Base-by-base conservation (phyloP, 768 basidiomycete genomes). In the Pleurotus giganteus region DNA sequence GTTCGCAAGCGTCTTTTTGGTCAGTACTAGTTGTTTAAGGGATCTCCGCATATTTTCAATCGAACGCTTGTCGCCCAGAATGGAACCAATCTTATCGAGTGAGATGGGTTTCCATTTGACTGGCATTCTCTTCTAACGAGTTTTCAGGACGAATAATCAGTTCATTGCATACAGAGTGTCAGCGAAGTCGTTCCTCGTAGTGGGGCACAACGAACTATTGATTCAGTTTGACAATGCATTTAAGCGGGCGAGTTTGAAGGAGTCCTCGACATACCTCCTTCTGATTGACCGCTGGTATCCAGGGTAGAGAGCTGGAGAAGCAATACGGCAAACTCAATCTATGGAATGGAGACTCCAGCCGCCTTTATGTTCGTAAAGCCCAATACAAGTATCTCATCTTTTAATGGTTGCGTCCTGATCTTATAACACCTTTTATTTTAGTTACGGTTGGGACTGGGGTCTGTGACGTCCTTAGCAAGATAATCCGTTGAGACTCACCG, bases 361-460 rank as follows among this genome's bases (percentile, higher is more conserved):
- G 95, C 39, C 74, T 97, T 27, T 91, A 95, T 65, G 89, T 95
- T 21, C 82, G 94, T 44, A 98, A 97, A 72, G 93, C 94, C 1
- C 91, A 94, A 65, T 97, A 94, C 74, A 89, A 91, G 83, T 94
- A 66, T 57, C 82, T 69, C 57, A 47, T 58, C 60, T 17, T 7
- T 19, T 7, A 41, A n/a, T 19, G 2, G 17, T 19, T 3, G 15
- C n/a, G 1, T 23, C 28, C 13, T 57, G 23, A 36, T 44, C 28
- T 42, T 60, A 2, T 57, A 56, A 28, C 42, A 32, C 8, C 4
- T 53, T 37, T 26, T 28, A 31, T 55, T 60, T 47, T 60, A 91
- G 89, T 65, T 92, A 92, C 63, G 90, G 90, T 17, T 93, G 91
- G 92, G 92, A 94, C 64, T 94, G 92, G 91, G 90, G 86, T 80